Conservation (phyloP, 108 stramenopile genomes). For the Ochromonas danica region DNA sequence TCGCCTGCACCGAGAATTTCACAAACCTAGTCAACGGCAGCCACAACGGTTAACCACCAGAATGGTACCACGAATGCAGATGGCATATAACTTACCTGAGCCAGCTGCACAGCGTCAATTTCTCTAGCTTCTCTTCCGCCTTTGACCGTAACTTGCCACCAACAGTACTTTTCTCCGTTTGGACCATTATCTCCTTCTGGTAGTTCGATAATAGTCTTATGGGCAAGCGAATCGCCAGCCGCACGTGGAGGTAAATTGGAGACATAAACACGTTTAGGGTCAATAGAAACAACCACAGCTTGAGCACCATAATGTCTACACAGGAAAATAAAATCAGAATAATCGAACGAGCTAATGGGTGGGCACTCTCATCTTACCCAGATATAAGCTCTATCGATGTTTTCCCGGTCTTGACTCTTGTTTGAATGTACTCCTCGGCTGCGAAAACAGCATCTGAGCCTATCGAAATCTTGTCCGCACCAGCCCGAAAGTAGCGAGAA, state of each 20-base stretch:
- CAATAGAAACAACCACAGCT: slow-evolving; percentile 95
- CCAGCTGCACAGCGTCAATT: slow-evolving; percentile 87
- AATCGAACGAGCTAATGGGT: background rate
- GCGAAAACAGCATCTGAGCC: slow-evolving; percentile 93
- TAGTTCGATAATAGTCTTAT: slow-evolving; percentile 38
- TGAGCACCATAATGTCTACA: slow-evolving; percentile 78
- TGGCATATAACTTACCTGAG: slow-evolving; percentile 38
- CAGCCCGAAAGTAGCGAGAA: slow-evolving; percentile 90
- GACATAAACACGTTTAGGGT: slow-evolving; percentile 91
- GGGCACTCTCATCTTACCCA: background rate
- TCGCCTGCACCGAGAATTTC: slow-evolving; percentile 93
- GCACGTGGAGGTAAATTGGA: slow-evolving; percentile 30
- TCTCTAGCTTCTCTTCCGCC: slow-evolving; percentile 86
- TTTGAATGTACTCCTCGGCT: slow-evolving; percentile 67
- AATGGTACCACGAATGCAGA: background rate
- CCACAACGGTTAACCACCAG: background rate
- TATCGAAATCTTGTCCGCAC: slow-evolving; percentile 95
- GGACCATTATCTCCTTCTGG: slow-evolving; percentile 58
- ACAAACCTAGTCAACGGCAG: slow-evolving; percentile 45
- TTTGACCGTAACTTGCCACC: slow-evolving; percentile 97
- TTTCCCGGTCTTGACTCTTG: slow-evolving; percentile 24
- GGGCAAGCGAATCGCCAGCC: background rate
- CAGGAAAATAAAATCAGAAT: background rate
- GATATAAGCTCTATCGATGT: slow-evolving; percentile 11
- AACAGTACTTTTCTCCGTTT: slow-evolving; percentile 77